Conservation (phyloP, 257 asterid genomes). For the Solanum tacnaense region DNA sequence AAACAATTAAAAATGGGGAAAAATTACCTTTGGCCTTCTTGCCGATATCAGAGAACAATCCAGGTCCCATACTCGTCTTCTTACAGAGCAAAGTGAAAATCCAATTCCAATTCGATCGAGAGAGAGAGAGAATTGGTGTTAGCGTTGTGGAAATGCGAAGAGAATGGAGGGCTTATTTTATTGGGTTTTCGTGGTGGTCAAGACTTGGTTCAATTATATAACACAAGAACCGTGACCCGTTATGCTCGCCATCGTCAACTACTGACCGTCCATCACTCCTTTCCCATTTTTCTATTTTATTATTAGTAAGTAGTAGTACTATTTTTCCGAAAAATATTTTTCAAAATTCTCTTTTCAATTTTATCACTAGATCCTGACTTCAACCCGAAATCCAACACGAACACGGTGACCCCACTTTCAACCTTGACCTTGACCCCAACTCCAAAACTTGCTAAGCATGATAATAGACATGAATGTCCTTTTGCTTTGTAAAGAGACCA, state of each 20-base stretch:
- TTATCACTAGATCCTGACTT: too few species aligned
- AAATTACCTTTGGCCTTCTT: conserved; percentile 76
- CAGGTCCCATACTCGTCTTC: conserved; percentile 74
- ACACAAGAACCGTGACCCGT: not conserved
- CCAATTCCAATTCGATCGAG: not conserved
- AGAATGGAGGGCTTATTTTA: not conserved
- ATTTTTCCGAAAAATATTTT: too few species aligned
- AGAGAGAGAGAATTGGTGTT: not conserved
- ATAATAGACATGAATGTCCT: not conserved
- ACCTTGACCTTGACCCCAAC: not conserved
- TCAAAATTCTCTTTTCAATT: too few species aligned
- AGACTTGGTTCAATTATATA: not conserved
- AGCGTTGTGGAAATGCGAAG: not conserved
- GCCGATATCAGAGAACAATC: conserved; percentile 87
- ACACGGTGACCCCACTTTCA: not conserved
- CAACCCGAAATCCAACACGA: not conserved
- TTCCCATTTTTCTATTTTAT: not conserved
- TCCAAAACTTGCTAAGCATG: not conserved
- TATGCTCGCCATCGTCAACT: not conserved
- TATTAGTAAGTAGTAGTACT: too few species aligned
- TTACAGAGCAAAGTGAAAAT: not conserved
- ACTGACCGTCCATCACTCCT: not conserved
- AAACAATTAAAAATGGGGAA: not conserved
- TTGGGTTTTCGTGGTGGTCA: not conserved
- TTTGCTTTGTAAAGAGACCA: not conserved